A percentile compares a stretch with the other conserved stretches of the same genome.
Evolutionary conservation across 164 flowering plant species (phyloP).

Genomic region (Liriodendron chinense): DNA sequence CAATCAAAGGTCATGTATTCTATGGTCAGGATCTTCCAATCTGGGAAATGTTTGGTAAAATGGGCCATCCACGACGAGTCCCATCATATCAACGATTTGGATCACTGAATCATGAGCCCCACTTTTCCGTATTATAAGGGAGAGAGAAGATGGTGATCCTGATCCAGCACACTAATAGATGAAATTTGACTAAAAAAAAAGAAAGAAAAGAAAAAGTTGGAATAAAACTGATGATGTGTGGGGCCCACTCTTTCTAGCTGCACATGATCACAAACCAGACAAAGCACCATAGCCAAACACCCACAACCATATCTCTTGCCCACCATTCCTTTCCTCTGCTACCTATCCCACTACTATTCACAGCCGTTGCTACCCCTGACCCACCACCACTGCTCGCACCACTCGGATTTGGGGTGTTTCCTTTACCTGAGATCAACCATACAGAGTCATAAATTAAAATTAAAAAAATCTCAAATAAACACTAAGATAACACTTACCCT

Average conservation of each 20-base stretch:
- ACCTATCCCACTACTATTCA: slow-evolving; percentile 21
- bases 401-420: slow-evolving; percentile 10
- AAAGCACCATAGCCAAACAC: slow-evolving; percentile 28
- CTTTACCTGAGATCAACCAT: slow-evolving; percentile 7
- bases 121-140: too few species aligned
- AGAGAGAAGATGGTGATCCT: too few species aligned
- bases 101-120: too few species aligned
- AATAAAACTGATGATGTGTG: neutral
- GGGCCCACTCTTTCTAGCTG: neutral
- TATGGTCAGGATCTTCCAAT: too few species aligned
- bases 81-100: too few species aligned
- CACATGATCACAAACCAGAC: slow-evolving; percentile 8
- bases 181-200: too few species aligned
- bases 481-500: neutral
- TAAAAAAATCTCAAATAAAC: neutral
- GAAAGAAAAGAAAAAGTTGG: neutral
- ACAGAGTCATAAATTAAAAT: neutral
- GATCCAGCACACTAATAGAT: too few species aligned
- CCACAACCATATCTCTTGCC: slow-evolving; percentile 23
- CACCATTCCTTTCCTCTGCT: slow-evolving; percentile 28
- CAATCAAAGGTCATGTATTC: too few species aligned
- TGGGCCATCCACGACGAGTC: too few species aligned
- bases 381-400: slow-evolving; percentile 1
- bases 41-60: too few species aligned
- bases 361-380: slow-evolving; percentile 10